A percentile compares a stretch with the other conserved stretches of the same genome.
Evolutionary conservation across 768 basidiomycete species (phyloP).

Genomic region (Amanita subjunquillea): DNA sequence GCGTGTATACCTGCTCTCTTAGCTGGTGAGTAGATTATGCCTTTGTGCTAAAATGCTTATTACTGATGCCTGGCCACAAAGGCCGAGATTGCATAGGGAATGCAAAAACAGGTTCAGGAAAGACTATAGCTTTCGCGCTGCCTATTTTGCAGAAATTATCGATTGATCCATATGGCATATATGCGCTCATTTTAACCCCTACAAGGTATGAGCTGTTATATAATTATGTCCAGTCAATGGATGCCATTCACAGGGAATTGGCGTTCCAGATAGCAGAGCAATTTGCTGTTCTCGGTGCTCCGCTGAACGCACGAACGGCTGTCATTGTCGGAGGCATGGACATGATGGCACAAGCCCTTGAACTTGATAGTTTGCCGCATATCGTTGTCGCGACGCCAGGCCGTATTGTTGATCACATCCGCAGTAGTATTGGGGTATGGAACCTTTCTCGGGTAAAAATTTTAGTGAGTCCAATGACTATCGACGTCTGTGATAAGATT

Average conservation of each 20-base stretch:
- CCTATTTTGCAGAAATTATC: conserved; percentile 88
- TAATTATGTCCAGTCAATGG: not conserved
- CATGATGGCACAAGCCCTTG: conserved; percentile 89
- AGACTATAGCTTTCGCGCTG: conserved; percentile 94
- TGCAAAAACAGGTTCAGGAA: conserved; percentile 96
- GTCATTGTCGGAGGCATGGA: conserved; percentile 98
- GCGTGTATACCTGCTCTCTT: conserved; percentile 88
- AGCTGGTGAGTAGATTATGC: conserved; percentile 37
- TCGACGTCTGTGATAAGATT: not conserved
- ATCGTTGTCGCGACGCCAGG: conserved; percentile 95
- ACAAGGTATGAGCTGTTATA: conserved; percentile 54
- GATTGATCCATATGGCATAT: conserved; percentile 89
- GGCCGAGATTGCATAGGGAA: conserved; percentile 96
- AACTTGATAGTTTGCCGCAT: conserved; percentile 79
- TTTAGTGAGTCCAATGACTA: conserved; percentile 41
- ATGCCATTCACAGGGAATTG: conserved; percentile 53
- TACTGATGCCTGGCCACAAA: conserved; percentile 18
- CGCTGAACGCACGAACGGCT: conserved; percentile 73
- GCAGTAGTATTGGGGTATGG: conserved; percentile 74
- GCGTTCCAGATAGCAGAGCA: conserved; percentile 98
- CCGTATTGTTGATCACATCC: conserved; percentile 83
- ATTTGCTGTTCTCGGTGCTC: conserved; percentile 80
- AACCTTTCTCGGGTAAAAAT: conserved; percentile 77
- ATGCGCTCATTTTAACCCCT: conserved; percentile 87
- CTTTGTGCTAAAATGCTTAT: not conserved